Evolutionary conservation across 2,329 filamentous ascomycete species (phyloP).

Genomic region (Berkeleyomyces rouxiae): DNA sequence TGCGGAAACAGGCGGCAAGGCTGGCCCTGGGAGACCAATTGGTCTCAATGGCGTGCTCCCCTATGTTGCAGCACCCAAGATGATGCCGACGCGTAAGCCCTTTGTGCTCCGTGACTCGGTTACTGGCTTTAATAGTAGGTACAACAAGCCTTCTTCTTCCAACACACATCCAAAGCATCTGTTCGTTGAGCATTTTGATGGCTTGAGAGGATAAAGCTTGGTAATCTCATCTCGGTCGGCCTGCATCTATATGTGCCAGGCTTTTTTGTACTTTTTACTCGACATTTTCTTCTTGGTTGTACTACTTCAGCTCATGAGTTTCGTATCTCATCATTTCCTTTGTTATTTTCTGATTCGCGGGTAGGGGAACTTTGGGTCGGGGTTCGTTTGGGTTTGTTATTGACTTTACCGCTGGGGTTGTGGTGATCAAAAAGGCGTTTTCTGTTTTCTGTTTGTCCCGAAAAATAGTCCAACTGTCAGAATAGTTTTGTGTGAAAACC

Average conservation of each 20-base stretch:
- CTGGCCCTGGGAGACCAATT: slow-evolving; percentile 10
- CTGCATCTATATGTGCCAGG: no score
- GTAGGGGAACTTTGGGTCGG: neutral
- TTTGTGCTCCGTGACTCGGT: neutral
- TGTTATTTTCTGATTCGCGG: neutral
- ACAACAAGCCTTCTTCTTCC: neutral
- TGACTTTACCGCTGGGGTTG: neutral
- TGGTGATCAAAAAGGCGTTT: neutral
- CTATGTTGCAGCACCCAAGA: slow-evolving; percentile 22
- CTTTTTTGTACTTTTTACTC: no score
- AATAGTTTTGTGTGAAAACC: neutral
- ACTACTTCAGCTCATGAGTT: neutral
- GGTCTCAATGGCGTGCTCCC: slow-evolving; percentile 21
- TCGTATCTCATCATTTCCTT: neutral
- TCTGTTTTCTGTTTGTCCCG: neutral
- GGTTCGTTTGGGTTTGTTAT: neutral
- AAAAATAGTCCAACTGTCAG: neutral
- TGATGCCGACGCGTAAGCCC: slow-evolving; percentile 15
- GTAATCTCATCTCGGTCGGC: neutral
- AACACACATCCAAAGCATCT: neutral
- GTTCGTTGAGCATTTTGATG: neutral
- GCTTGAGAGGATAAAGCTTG: neutral
- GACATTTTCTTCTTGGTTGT: no score
- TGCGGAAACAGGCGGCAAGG: neutral
- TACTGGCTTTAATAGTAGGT: neutral